Percentiles rank a stretch among this genome's conserved stretches.
phyloP scores from a whole-genome alignment of 2,329 filamentous ascomycete genomes.

The Claviceps humidiphila region DNA sequence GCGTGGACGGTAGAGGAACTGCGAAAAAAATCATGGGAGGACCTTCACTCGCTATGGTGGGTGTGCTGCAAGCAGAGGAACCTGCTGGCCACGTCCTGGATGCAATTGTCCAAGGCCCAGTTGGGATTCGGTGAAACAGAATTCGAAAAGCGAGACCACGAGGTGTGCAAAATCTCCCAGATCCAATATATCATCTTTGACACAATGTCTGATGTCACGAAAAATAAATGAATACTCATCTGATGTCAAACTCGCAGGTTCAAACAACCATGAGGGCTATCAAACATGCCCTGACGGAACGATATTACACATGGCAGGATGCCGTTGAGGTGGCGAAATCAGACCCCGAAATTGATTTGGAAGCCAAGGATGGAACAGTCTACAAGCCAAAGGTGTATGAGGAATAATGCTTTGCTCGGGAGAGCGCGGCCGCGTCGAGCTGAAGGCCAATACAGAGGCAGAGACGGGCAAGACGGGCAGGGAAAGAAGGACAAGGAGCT shows the following conservation, averaged over 20 bases:
- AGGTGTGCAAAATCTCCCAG: slow-evolving; percentile 40
- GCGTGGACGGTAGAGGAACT: slow-evolving; percentile 79
- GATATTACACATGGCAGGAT: slow-evolving; percentile 79
- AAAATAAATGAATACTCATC: no score
- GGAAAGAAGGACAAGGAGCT: slow-evolving; percentile 8
- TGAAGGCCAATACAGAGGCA: slow-evolving; percentile 5
- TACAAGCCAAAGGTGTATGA: slow-evolving; percentile 33
- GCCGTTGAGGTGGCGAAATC: slow-evolving; percentile 50
- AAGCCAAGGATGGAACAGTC: slow-evolving; percentile 30
- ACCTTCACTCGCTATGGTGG: slow-evolving; percentile 90
- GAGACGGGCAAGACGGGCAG: slow-evolving; percentile 5
- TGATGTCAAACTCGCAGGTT: slow-evolving; percentile 39
- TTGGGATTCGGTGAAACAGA: slow-evolving; percentile 65
- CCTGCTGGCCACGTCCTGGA: slow-evolving; percentile 63
- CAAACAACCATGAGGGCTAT: slow-evolving; percentile 67
- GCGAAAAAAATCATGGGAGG: slow-evolving; percentile 81
- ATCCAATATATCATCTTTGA: neutral
- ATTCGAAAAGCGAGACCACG: slow-evolving; percentile 44
- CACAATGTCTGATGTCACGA: no score
- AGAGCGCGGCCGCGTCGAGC: slow-evolving; percentile 14
- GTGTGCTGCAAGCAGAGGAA: slow-evolving; percentile 85
- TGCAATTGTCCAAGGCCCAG: slow-evolving; percentile 53
- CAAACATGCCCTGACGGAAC: slow-evolving; percentile 73
- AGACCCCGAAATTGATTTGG: slow-evolving; percentile 54
- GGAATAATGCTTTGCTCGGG: slow-evolving; percentile 16